phyloP scores from a whole-genome alignment of 2,329 filamentous ascomycete genomes.

The Aureobasidium namibiae region DNA sequence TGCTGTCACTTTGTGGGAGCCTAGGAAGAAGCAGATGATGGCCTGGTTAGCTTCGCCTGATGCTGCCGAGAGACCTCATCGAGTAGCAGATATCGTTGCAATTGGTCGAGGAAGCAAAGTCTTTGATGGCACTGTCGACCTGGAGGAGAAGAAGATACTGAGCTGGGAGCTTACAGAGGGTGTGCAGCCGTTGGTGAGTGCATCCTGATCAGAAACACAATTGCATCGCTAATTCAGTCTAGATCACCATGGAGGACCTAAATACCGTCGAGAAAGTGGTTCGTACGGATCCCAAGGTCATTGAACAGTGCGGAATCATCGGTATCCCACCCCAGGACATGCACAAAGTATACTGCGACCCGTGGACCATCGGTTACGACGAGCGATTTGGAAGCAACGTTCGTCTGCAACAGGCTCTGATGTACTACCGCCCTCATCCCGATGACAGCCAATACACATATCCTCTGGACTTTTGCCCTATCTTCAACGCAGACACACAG shows the following conservation, averaged over 20 bases:
- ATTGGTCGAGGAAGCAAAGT: slow-evolving; percentile 73
- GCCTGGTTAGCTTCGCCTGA: slow-evolving; percentile 64
- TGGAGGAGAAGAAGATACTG: slow-evolving; percentile 57
- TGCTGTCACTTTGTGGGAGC: slow-evolving; percentile 76
- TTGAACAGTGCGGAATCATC: slow-evolving; percentile 78
- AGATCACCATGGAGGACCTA: slow-evolving; percentile 83
- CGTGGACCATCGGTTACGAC: slow-evolving; percentile 93
- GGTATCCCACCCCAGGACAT: slow-evolving; percentile 77
- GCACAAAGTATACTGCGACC: slow-evolving; percentile 94
- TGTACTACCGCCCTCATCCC: slow-evolving; percentile 84
- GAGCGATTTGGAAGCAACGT: slow-evolving; percentile 73
- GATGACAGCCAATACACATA: slow-evolving; percentile 88
- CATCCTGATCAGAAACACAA: neutral
- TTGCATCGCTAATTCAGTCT: neutral
- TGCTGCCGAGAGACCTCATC: slow-evolving; percentile 52
- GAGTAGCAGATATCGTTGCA: slow-evolving; percentile 74
- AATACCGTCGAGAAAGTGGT: slow-evolving; percentile 68
- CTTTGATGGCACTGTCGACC: slow-evolving; percentile 72
- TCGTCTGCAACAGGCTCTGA: slow-evolving; percentile 82
- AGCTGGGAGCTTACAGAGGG: slow-evolving; percentile 69
- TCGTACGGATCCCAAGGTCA: slow-evolving; percentile 73
- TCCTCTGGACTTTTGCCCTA: slow-evolving; percentile 88
- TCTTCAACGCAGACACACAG: slow-evolving; percentile 73
- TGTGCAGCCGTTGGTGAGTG: slow-evolving; percentile 60
- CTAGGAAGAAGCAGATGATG: slow-evolving; percentile 75